Percentiles rank a stretch among this genome's conserved stretches.
phyloP scores from a whole-genome alignment of 2,329 filamentous ascomycete genomes.

The Xylaria sp. region DNA sequence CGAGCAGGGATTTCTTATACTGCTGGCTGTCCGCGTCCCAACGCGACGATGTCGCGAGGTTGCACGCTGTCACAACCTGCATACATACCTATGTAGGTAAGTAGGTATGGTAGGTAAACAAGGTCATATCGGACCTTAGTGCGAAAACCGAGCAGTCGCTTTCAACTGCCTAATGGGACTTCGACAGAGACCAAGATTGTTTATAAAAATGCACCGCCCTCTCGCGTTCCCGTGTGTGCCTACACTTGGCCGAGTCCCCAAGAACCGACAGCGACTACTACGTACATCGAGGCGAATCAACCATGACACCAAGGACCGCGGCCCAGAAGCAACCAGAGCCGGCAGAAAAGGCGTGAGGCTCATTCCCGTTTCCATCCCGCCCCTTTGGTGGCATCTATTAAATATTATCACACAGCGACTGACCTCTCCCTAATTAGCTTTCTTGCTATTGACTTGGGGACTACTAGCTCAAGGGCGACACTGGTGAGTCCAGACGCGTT shows the following conservation, averaged over 20 bases:
- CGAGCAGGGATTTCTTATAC: neutral
- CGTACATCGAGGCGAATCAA: neutral
- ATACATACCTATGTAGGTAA: neutral
- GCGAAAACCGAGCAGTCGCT: too few species aligned
- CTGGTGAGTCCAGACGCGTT: conserved; percentile 3
- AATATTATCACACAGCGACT: neutral
- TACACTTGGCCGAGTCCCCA: neutral
- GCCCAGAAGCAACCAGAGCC: neutral
- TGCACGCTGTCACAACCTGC: neutral
- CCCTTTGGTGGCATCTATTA: neutral
- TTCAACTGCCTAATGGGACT: neutral
- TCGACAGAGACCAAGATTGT: neutral
- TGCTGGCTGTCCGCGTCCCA: neutral
- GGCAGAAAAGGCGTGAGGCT: neutral
- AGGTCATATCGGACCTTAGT: too few species aligned
- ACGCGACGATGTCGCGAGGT: neutral
- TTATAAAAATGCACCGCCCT: neutral
- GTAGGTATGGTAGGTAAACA: too few species aligned
- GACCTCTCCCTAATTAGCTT: neutral
- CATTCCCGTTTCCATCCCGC: neutral
- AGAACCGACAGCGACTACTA: neutral
- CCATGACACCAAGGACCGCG: neutral
- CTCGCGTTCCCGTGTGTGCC: neutral
- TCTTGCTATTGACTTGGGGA: conserved; percentile 8
- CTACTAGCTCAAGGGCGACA: neutral